Base-by-base conservation (phyloP, 2,329 filamentous ascomycete genomes). In the Neonectria sp. region DNA sequence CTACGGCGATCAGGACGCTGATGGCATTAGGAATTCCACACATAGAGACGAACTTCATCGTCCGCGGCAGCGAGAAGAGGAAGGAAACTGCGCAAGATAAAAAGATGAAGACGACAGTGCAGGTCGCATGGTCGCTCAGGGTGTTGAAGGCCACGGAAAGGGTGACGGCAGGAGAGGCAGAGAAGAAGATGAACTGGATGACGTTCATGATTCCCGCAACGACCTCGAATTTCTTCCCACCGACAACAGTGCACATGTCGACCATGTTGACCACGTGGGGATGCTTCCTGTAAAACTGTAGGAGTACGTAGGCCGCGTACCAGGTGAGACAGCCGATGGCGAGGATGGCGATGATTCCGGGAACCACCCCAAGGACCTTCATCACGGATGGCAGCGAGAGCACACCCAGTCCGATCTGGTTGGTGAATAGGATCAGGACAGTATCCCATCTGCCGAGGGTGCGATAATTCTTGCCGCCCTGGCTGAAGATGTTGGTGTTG, bases 361-460 rank as follows among this genome's bases (percentile, higher is more conserved):
- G 90, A 9, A 92, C 88, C 25, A 93, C 82, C 11, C 90, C 91
- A n/a, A 93, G 83, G 24, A 90, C 81, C 3, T 90, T 89, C 78
- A 92, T 92, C 0, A 90, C 91, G 79, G 88, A 91, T 4, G 91
- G 91, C 73, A 93, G 92, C 1, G 90, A 92, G 86, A 93, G 91
- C 79, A 79, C 76, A 9, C 77, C 78, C 17, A 79, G 71, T 48
- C 74, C 75, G 69, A 79, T 69, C 55, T 78, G 71, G 60, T 77
- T 77, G 53, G 73, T 75, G 33, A 77, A 60, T 35, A 78, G 72
- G 27, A 75, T 68, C 24, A 76, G 64, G 35, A 71, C 62, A 4
- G 75, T 73, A 52, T 76, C 73, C 71, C 74, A 73, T 17, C 73
- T 69, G 37, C 71, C 69, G 66, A 78, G 69, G 52, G 71, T 77